These are phyloP conservation scores for Aphanomyces invadans DNA, from an alignment of 352 stramenopile species.

Conservation along the genomic window DNA sequence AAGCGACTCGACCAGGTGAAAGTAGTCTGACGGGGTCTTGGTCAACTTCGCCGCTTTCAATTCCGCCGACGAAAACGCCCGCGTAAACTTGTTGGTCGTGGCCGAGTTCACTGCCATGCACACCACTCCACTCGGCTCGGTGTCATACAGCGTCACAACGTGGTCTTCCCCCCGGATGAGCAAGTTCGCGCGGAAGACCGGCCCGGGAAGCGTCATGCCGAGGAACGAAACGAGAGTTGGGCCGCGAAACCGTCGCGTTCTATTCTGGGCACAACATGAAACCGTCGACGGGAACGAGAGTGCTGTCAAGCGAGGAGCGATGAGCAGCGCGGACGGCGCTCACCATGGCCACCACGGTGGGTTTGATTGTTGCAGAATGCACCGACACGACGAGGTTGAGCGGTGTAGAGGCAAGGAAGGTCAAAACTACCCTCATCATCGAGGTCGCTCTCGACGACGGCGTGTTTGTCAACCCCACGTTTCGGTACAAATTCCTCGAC, in stretches of 20 bases:
- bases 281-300: neutral
- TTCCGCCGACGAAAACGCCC: slow-evolving; percentile 48
- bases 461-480: slow-evolving; percentile 40
- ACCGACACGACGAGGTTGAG: neutral
- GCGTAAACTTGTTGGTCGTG: slow-evolving; percentile 45
- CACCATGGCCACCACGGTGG: neutral
- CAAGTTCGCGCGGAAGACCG: slow-evolving; percentile 8
- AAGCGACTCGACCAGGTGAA: slow-evolving; percentile 51
- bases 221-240: neutral
- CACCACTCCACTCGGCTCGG: slow-evolving; percentile 49
- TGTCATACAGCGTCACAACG: slow-evolving; percentile 64
- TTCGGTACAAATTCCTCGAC: slow-evolving; percentile 67
- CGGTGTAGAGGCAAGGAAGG: slow-evolving; percentile 32
- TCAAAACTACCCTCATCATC: slow-evolving; percentile 54
- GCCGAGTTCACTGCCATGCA: slow-evolving; percentile 32
- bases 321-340: neutral
- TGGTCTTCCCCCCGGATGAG: slow-evolving; percentile 37
- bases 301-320: neutral
- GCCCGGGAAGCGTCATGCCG: neutral
- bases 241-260: neutral
- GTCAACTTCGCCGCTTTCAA: slow-evolving; percentile 39
- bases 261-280: neutral
- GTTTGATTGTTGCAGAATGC: neutral
- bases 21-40: slow-evolving; percentile 56
- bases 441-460: slow-evolving; percentile 39